Percentiles rank a stretch among this genome's conserved stretches.
Conservation (phyloP, 2,329 filamentous ascomycete species). For the Colletotrichum karsti region DNA sequence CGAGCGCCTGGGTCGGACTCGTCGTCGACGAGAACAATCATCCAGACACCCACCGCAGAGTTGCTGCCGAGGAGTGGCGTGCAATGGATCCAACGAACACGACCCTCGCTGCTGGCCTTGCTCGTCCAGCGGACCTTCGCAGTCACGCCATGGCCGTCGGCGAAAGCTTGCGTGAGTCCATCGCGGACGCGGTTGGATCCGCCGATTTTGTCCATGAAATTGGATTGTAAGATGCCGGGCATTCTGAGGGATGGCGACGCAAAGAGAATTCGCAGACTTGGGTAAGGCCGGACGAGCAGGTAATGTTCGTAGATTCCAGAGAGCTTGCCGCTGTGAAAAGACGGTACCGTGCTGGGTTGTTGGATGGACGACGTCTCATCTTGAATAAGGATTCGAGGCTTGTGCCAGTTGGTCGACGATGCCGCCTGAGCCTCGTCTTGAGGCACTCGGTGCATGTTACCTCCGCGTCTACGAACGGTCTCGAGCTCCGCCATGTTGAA, state of each 20-base stretch:
- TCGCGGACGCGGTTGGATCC: conserved; percentile 57
- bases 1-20: conserved; percentile 45
- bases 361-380: conserved; percentile 39
- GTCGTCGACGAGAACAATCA: conserved; percentile 78
- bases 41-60: conserved; percentile 78
- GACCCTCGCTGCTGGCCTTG: conserved; percentile 61
- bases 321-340: conserved; percentile 39
- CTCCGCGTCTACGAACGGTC: conserved; percentile 69
- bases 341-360: conserved; percentile 8
- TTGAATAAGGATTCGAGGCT: conserved; percentile 49
- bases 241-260: conserved; percentile 73
- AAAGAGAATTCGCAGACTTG: conserved; percentile 73
- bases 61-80: conserved; percentile 75
- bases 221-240: conserved; percentile 72
- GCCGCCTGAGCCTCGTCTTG: conserved; percentile 53
- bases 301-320: conserved; percentile 64
- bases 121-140: conserved; percentile 78
- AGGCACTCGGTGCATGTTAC: conserved; percentile 64
- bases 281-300: conserved; percentile 72
- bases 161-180: conserved; percentile 65
- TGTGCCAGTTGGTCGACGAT: conserved; percentile 43
- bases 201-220: conserved; percentile 62
- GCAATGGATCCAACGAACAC: conserved; percentile 79
- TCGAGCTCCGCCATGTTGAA: conserved; percentile 74
- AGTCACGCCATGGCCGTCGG: conserved; percentile 75